Base-by-base conservation (phyloP, 768 basidiomycete species). In the Kwoniella pini region DNA sequence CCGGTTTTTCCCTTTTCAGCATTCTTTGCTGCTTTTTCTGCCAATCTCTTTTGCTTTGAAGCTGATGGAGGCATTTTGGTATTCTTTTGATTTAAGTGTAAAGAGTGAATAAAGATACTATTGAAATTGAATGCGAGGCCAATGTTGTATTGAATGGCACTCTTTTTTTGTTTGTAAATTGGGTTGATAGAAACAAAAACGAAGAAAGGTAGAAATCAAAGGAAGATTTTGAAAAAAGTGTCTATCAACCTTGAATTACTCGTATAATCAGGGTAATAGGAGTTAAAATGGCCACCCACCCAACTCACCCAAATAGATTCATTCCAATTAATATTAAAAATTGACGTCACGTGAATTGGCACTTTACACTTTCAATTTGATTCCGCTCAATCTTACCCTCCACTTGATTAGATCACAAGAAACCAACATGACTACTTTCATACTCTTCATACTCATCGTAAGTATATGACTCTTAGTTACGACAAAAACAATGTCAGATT, bases 21-120 rank as follows among this genome's bases (percentile, higher is more conserved):
- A 11, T 65, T 78, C 71, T 82, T 87, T 10, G 87, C 83, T 56
- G 85, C 83, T 80, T 96, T 96, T 80, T 95, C 94, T 63, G 91
- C 93, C 58, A 96, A 85, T 48, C 95, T 86, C 79, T 97, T 97
- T 80, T 92, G 90, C 70, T 82, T 81, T 38, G 79, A 79, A 54
- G 80, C 80, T 40, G 78, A 79, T 24, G 33, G 44, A 38, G 77
- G 77, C 78, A 79, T 79, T 39, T 54, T 71, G 71, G 26, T 44
- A 15, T 28, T 30, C 26, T 24, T 27, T n/a, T 54, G n/a, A n/a
- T n/a, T n/a, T n/a, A n/a, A n/a, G 36, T 42, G 45, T 26, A 27
- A 28, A 31, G 30, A 27, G 13, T 15, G 33, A 7, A 36, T 36
- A 12, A 33, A 17, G 38, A 28, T 26, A 52, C 40, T 33, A 12